Evolutionary conservation across 2,329 filamentous ascomycete genomes (phyloP).

Genomic region (Aspergillus pseudoterreus): DNA sequence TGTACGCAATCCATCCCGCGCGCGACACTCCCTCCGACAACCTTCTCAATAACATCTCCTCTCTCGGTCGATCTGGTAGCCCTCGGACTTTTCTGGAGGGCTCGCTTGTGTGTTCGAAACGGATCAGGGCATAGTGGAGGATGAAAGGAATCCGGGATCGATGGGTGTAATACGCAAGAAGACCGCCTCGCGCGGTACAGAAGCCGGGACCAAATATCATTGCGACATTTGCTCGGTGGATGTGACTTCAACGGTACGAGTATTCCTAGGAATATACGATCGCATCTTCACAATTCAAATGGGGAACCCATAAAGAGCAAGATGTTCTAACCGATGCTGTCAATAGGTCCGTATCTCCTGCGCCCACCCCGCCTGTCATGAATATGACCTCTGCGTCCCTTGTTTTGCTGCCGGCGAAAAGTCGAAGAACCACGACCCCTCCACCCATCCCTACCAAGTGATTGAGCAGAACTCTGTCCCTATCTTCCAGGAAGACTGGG

Average conservation of each 20-base stretch:
- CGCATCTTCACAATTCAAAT: background rate
- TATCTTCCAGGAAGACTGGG: slow-evolving; percentile 93
- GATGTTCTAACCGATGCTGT: slow-evolving; percentile 4
- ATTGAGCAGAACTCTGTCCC: slow-evolving; percentile 98
- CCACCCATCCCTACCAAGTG: slow-evolving; percentile 82
- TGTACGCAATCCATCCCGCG: background rate
- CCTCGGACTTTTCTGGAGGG: slow-evolving; percentile 29
- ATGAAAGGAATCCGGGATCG: slow-evolving; percentile 36
- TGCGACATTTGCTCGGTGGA: slow-evolving; percentile 96
- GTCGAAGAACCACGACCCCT: slow-evolving; percentile 80
- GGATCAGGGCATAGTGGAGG: slow-evolving; percentile 32
- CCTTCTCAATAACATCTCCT: slow-evolving; percentile 6
- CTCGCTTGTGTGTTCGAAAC: slow-evolving; percentile 25
- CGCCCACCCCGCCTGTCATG: slow-evolving; percentile 75
- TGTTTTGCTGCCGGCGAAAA: slow-evolving; percentile 83
- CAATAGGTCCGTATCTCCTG: slow-evolving; percentile 87
- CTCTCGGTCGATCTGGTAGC: slow-evolving; percentile 6
- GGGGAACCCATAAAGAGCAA: background rate
- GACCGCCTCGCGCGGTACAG: slow-evolving; percentile 76
- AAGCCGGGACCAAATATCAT: slow-evolving; percentile 90
- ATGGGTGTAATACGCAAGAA: slow-evolving; percentile 99
- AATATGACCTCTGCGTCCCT: slow-evolving; percentile 94
- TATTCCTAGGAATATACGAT: background rate
- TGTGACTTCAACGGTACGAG: slow-evolving; percentile 85
- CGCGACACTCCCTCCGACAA: background rate